These are phyloP conservation scores for Silybum marianum DNA, from an alignment of 129 eudicot species.

Conservation along the genomic window DNA sequence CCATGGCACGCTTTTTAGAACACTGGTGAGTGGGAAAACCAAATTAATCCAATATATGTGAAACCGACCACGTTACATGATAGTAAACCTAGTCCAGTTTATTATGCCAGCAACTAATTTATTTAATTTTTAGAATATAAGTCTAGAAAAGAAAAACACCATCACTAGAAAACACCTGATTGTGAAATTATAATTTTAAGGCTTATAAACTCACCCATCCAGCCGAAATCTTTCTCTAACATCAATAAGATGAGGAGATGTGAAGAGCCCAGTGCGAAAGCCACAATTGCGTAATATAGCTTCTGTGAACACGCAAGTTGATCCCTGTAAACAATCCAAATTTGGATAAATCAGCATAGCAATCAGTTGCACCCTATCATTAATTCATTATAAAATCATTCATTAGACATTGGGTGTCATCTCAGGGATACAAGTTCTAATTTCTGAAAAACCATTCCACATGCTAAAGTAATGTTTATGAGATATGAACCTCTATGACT, in stretches of 20 bases:
- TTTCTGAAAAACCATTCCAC: too few relatives aligned
- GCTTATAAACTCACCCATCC: slow-evolving; percentile 64
- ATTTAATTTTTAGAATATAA: too few relatives aligned
- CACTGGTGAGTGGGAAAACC: background rate
- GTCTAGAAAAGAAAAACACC: too few relatives aligned
- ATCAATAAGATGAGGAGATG: slow-evolving; percentile 99
- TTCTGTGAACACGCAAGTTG: slow-evolving; percentile 90
- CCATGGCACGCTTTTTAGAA: too few relatives aligned
- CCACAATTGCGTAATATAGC: slow-evolving; percentile 93
- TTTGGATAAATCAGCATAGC: slow-evolving; percentile 25
- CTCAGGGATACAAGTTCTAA: too few relatives aligned
- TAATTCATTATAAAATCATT: too few relatives aligned
- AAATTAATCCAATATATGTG: too few relatives aligned
- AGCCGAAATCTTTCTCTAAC: slow-evolving; percentile 91
- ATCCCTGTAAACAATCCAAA: slow-evolving; percentile 62
- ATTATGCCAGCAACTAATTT: background rate
- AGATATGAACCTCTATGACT: too few relatives aligned
- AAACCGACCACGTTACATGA: background rate
- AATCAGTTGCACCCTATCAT: background rate
- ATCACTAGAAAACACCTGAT: background rate
- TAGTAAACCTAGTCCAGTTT: background rate
- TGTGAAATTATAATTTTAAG: slow-evolving; percentile 1
- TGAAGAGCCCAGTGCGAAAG: slow-evolving; percentile 90
- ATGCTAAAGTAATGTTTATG: too few relatives aligned
- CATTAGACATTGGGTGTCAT: too few relatives aligned